These are phyloP conservation scores for Xylaria scruposa DNA, from an alignment of 495 filamentous ascomycete genomes.

Conservation along the genomic window DNA sequence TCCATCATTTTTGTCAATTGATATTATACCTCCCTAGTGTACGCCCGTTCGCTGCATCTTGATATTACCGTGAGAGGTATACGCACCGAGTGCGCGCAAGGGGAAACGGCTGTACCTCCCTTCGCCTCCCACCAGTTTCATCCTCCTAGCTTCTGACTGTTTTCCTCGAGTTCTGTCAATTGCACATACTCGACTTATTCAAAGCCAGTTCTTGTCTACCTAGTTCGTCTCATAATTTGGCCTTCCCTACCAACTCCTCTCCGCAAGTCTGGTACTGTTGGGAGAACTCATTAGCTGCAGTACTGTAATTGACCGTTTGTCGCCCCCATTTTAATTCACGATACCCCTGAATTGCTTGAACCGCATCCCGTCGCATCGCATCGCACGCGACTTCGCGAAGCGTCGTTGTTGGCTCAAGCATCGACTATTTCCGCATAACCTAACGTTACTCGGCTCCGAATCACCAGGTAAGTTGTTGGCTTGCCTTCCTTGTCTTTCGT, in stretches of 20 bases:
- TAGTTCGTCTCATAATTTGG: not conserved
- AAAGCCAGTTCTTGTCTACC: not conserved
- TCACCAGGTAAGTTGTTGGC: slow-evolving; percentile 4
- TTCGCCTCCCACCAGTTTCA: slow-evolving; percentile 9
- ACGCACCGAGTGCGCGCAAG: not conserved
- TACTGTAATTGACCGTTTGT: not conserved
- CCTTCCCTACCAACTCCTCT: not conserved
- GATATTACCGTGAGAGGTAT: not conserved
- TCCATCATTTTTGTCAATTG: slow-evolving; percentile 14
- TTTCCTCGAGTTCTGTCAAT: not conserved
- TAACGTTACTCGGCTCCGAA: not conserved
- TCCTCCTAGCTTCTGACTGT: not conserved
- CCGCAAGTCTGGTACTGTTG: slow-evolving; percentile 3
- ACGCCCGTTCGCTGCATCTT: slow-evolving; percentile 2
- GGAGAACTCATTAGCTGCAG: not conserved
- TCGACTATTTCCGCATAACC: not conserved
- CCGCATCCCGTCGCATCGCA: slow-evolving; percentile 16
- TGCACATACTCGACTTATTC: slow-evolving; percentile 1
- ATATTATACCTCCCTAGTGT: not conserved
- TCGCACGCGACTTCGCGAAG: slow-evolving; percentile 14
- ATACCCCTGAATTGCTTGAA: slow-evolving; percentile 19
- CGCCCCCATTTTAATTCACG: slow-evolving; percentile 16
- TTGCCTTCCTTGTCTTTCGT: not conserved
- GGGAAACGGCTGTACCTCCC: not conserved
- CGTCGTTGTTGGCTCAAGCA: slow-evolving; percentile 8